These are phyloP conservation scores for Aspergillus sclerotialis DNA, from an alignment of 2,329 filamentous ascomycete genomes.

Conservation along the genomic window DNA sequence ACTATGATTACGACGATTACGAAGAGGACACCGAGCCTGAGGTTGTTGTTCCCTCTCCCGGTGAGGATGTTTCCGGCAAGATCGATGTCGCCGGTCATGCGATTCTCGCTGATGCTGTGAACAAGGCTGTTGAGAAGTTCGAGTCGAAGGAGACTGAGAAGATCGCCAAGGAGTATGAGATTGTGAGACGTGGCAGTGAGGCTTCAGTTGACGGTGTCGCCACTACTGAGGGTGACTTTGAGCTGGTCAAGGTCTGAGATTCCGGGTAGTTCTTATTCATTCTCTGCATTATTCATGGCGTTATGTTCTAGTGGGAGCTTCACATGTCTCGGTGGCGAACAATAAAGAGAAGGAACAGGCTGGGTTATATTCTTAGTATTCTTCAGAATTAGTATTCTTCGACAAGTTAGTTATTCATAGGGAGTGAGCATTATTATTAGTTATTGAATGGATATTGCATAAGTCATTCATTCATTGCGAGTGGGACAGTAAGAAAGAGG, in stretches of 20 bases:
- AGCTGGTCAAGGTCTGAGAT: constrained; percentile 24
- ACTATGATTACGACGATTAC: too few relatives aligned
- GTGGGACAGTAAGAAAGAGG: too few relatives aligned
- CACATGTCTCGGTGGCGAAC: too few relatives aligned
- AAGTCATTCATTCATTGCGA: too few relatives aligned
- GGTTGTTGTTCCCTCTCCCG: too few relatives aligned
- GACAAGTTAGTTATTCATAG: not conserved
- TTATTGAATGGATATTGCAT: not conserved
- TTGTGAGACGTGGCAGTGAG: constrained; percentile 36
- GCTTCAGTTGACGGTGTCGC: constrained; percentile 21
- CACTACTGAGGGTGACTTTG: constrained; percentile 33
- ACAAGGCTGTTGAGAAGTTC: constrained; percentile 52
- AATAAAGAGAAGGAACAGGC: too few relatives aligned
- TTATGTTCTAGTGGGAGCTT: not conserved
- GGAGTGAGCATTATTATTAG: not conserved
- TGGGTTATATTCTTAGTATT: not conserved
- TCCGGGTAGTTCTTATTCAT: not conserved
- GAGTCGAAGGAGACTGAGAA: constrained; percentile 56
- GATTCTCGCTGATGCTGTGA: constrained; percentile 50
- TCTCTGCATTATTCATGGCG: not conserved
- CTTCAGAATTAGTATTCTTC: not conserved
- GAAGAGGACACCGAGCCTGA: too few relatives aligned
- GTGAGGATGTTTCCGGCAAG: too few relatives aligned
- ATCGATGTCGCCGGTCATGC: constrained; percentile 50
- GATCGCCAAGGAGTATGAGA: constrained; percentile 56